Percentiles rank a stretch among this genome's conserved stretches.
These are phyloP conservation scores for Ogataea paradorogensis DNA, from an alignment of 805 yeast genomes.

Conservation along the genomic window DNA sequence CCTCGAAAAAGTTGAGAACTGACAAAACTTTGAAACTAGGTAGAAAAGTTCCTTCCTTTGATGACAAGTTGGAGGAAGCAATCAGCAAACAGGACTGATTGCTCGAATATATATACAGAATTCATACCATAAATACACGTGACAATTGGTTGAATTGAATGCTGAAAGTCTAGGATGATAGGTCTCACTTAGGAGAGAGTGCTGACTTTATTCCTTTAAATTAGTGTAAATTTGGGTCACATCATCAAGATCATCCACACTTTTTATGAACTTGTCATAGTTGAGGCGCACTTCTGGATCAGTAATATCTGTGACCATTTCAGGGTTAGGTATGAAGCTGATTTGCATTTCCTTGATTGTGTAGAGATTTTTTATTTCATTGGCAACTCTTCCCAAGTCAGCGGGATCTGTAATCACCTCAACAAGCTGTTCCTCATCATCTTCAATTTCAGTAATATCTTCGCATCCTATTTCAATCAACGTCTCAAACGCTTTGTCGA, in stretches of 20 bases:
- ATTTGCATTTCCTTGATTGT: slow-evolving; percentile 69
- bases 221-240: slow-evolving; percentile 79
- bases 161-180: too few species aligned
- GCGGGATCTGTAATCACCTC: slow-evolving; percentile 63
- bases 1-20: slow-evolving; percentile 47
- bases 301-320: slow-evolving; percentile 52
- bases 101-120: slow-evolving; percentile 9
- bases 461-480: slow-evolving; percentile 78
- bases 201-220: slow-evolving; percentile 35
- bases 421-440: slow-evolving; percentile 29
- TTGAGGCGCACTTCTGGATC: slow-evolving; percentile 50
- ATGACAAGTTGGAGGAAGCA: slow-evolving; percentile 37
- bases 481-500: slow-evolving; percentile 71
- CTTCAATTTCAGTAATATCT: slow-evolving; percentile 47
- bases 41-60: slow-evolving; percentile 43
- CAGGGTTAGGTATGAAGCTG: slow-evolving; percentile 62
- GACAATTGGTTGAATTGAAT: neutral
- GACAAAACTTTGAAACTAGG: slow-evolving; percentile 50
- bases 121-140: slow-evolving; percentile 3
- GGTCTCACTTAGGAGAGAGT: neutral
- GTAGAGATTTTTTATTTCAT: slow-evolving; percentile 52
- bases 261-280: slow-evolving; percentile 54
- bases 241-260: slow-evolving; percentile 78
- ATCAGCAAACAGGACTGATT: slow-evolving; percentile 29
- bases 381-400: slow-evolving; percentile 60